These are phyloP conservation scores for Paxillus ammoniavirescens DNA, from an alignment of 768 basidiomycete species.

Conservation along the genomic window DNA sequence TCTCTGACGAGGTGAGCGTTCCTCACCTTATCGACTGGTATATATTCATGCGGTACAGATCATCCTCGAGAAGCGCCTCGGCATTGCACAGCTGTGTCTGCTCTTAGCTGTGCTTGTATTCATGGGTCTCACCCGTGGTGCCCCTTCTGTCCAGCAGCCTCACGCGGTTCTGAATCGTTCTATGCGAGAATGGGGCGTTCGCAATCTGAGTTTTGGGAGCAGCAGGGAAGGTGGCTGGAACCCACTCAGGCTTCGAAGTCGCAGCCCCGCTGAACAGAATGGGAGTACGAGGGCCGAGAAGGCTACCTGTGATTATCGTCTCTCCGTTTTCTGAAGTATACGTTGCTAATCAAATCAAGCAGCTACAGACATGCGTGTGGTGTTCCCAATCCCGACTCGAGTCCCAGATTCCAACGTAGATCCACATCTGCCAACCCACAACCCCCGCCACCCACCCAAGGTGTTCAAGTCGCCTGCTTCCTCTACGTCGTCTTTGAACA, in stretches of 20 bases:
- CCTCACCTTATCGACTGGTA: background rate
- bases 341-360: background rate
- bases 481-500: slow-evolving; percentile 2
- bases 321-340: background rate
- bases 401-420: background rate
- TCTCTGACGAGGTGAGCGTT: slow-evolving; percentile 72
- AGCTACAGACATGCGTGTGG: background rate
- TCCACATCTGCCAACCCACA: background rate
- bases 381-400: background rate
- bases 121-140: slow-evolving; percentile 80
- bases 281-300: slow-evolving; percentile 13
- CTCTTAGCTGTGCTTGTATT: slow-evolving; percentile 83
- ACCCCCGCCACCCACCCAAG: background rate
- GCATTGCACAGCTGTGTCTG: slow-evolving; percentile 84
- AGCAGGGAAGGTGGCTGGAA: slow-evolving; percentile 41
- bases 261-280: slow-evolving; percentile 23
- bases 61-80: slow-evolving; percentile 82
- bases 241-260: slow-evolving; percentile 25
- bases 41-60: slow-evolving; percentile 46
- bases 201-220: slow-evolving; percentile 55
- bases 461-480: background rate
- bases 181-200: slow-evolving; percentile 54
- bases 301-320: slow-evolving; percentile 7
- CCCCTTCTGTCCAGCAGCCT: slow-evolving; percentile 34
- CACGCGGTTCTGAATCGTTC: slow-evolving; percentile 18